Percentiles rank a stretch among this genome's conserved stretches.
phyloP scores from a whole-genome alignment of 345 rosid species.

The thale cress (Arabidopsis thaliana) region DNA sequence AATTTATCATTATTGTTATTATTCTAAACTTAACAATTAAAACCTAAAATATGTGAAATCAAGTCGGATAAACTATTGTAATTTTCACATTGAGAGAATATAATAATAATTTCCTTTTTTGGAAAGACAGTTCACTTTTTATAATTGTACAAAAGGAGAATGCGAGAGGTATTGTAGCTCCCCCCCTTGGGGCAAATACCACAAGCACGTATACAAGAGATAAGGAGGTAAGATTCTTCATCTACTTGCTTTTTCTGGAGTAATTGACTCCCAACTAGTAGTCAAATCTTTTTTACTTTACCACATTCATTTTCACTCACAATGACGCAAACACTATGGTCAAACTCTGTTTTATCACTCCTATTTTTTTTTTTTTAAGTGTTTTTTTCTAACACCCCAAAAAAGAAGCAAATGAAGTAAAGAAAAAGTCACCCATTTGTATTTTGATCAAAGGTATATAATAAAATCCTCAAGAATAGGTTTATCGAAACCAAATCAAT shows the following conservation, averaged over 20 bases:
- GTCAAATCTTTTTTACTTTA: constrained; percentile 7
- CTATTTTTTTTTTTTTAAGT: neutral
- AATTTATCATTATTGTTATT: too few relatives aligned
- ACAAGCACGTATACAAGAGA: constrained; percentile 3
- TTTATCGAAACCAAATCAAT: neutral
- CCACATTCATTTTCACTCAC: neutral
- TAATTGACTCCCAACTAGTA: neutral
- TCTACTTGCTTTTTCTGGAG: neutral
- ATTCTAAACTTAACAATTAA: too few relatives aligned
- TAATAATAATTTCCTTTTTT: neutral
- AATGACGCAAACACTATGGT: neutral
- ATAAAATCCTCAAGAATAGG: neutral
- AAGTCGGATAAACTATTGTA: neutral
- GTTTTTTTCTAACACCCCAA: neutral
- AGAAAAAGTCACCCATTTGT: neutral
- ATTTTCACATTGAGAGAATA: neutral
- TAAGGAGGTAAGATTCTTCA: neutral
- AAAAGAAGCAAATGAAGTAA: neutral
- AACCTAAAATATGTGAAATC: neutral
- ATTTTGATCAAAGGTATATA: neutral
- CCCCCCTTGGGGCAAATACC: neutral
- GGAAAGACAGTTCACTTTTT: neutral
- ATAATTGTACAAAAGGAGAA: constrained; percentile 11
- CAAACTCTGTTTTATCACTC: constrained; percentile 7
- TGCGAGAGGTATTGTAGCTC: neutral